Base-by-base conservation (phyloP, 164 flowering plant species). In the Macadamia tetraphylla region DNA sequence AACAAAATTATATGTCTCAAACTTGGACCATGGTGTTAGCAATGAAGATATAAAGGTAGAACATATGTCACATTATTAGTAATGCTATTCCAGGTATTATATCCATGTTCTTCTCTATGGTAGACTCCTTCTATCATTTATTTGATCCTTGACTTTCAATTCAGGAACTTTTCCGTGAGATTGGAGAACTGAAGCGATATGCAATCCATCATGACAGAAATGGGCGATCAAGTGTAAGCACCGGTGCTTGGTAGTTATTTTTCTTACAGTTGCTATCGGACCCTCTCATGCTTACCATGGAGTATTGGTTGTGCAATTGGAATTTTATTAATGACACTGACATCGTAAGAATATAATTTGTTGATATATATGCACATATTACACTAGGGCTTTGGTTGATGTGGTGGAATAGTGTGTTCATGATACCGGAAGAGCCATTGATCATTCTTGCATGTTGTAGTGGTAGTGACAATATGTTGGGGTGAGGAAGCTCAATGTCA, bases 21-120 rank as follows among this genome's bases (percentile, higher is more conserved):
- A 90, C 83, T 82, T 92, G 86, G 92, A 92, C 56, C 66, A 67
- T 80, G 95, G 96, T 42, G 98, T 92, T 61, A 75, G 92, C 40
- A 90, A 84, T 75, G 89, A 92, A 68, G 98, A 92, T 81, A 87
- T 92, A 74, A 88, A 89, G 98, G 98, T 90, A 84, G 75, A 65
- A 32, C 53, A 35, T 59, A 44, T 67, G 64, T 43, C 63, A 64
- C 65, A 43, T 5, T 2, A 2, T 35, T 35, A 35, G 64, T 67
- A 53, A 59, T 31, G 62, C 62, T 67, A 62, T 13, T 43, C 67
- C 59, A 58, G 57, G 12, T 51, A 29, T 40, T 63, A 5, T 35
- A 35, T 35, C 40, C 40, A 35, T 35, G 40, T 35, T 35, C 40
- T 35, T 5, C 40, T 2, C 1, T 55, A 8, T 1, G 23, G 3